Base-by-base conservation (phyloP, 805 yeast genomes). In the Lipomyces lipofer region DNA sequence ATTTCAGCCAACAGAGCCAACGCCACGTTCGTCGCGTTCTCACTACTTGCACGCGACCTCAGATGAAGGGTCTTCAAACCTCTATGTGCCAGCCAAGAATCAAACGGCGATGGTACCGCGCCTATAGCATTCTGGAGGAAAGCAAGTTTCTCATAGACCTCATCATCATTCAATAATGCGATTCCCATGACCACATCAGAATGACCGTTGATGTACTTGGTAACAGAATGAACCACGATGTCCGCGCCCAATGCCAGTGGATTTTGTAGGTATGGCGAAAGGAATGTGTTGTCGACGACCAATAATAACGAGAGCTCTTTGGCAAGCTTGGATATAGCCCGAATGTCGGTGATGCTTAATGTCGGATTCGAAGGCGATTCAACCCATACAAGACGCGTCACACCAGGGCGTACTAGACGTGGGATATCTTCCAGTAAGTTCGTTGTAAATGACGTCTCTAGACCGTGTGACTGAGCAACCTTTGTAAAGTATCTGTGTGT, bases 361-460 rank as follows among this genome's bases (percentile, higher is more conserved):
- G 95, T 88, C 63, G 96, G 96, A 78, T 88, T 88, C 32, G 94
- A 85, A 62, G 95, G 95, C 36, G 92, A 79, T 72, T 88, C 96
- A 63, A 88, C 78, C 96, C 96, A 88, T 45, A 88, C 92, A 66
- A 88, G 74, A 59, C 77, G 79, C 61, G 95, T 88, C 69, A 8
- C 35, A 19, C 54, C 51, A 54, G 78, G 77, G 61, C 73, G 79
- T 64, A 88, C 71, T 64, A 81, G 73, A 28, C 70, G 57, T 55
- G 79, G 78, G 65, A 87, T 73, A 55, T 88, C 91, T 27, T 70
- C 66, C 57, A 77, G 78, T 64, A 88, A 75, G 69, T 85, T 78
- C 62, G 79, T 80, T 45, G 89, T 82, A 72, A 88, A 88, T 15
- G 82, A 71, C 43, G 85, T 79, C 51, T 75, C 77, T 53, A 86